Evolutionary conservation across 257 asterid species (phyloP), one percentile per base, ranked within the genome.

Genomic region (Scutellaria baicalensis): DNA sequence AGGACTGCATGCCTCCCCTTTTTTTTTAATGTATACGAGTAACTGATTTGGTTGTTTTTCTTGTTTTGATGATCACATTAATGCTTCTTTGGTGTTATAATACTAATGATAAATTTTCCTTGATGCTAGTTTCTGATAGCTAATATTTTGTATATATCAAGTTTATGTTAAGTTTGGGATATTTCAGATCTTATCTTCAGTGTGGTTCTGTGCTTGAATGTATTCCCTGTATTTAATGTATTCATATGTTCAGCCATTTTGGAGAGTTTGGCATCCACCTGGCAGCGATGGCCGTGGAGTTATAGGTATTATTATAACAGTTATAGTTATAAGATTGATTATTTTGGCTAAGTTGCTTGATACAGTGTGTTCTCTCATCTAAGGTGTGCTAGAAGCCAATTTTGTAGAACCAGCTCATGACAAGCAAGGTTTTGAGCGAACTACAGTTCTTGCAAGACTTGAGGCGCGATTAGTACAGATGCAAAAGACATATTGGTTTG

Each of bases 281-380:
- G 99, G 97, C 71, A 91, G 96, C 47, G 97, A 91, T 69, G 99
- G 99, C 47, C 99, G 99, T 79, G 99, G 99, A 80, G 99, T 94
- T 44, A 94, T 94, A 81, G 99, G 99, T 93, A 79, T 63, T 80
- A n/a, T 63, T 51, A 31, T 63, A 9, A 21, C 43, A 51, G 49
- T 51, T 50, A 44, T 52, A 51, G 70, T 59, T 67, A 9, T 16
- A 47, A 52, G 40, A 52, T 68, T 36, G 57, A 16, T 36, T 17
- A 57, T 72, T 64, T 66, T 44, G 71, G 43, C 75, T 50, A 59
- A 75, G 73, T 79, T 68, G 74, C 75, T 69, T 62, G 70, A 21
- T 62, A 20, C 49, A 10, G 13, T 73, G 20, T 54, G 3, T 78
- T 59, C 33, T 48, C 55, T 45, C 14, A 27, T 77, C 6, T 8